Evolutionary conservation across 129 eudicot genomes (phyloP), one percentile per base, ranked within the genome.

Genomic region (Escallonia rubra): DNA sequence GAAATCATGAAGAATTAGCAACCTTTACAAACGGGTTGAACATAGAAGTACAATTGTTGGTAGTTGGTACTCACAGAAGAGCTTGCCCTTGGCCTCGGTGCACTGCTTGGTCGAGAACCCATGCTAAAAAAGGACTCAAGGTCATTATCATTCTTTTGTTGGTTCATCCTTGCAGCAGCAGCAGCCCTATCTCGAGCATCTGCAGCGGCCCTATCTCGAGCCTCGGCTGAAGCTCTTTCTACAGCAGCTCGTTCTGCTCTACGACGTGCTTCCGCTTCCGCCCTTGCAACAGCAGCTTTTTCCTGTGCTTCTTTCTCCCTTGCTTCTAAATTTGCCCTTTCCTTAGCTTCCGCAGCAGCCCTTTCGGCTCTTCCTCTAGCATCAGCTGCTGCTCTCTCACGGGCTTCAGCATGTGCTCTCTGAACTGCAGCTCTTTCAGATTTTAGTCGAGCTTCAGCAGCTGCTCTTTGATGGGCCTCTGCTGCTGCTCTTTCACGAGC

Each of bases 351-450:
- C n/a, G 85, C 79, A 63, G 91, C 99, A 69, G 90, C 99, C 63
- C 82, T 81, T 72, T 88, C 97, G 49, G 89, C 89, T 77, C 95
- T 82, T 69, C 77, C 96, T 66, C 68, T 89, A 46, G 98, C 98
- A 59, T 83, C 98, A 38, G 81, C 78, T 64, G 96, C 96, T 60
- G 98, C 98, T 66, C 99, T 87, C 77, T 85, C 96, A 67, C 99
- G 99, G 10, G 99, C 99, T 79, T 93, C 99, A 45, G 92, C 95
- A 72, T 93, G 96, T 51, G 86, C 99, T 76, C 96, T 84, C 77
- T 87, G 96, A 70, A 93, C 99, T 39, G 95, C 99, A 67, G 80
- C 83, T 63, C 88, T 81, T 72, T 93, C 95, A 57, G 81, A 74
- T 80, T 74, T 86, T 58, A 81, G 67, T 41, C 95, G 99, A 23